Percentiles rank a stretch among this genome's conserved stretches.
phyloP scores from a whole-genome alignment of 257 asterid genomes.

The Nicotiana noctiflora region DNA sequence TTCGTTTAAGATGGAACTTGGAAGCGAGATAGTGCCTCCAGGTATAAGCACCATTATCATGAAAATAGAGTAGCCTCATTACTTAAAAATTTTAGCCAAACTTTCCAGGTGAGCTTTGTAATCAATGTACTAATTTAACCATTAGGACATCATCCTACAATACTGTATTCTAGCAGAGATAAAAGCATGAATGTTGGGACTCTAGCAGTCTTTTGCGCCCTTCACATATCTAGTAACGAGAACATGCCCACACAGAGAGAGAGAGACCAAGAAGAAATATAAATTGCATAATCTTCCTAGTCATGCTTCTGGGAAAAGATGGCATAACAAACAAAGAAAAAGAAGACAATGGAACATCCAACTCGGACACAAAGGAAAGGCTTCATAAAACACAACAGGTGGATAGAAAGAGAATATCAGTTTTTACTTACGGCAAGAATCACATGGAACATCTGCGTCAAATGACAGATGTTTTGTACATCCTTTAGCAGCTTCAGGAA shows the following conservation, averaged over 20 bases:
- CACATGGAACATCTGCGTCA: slow-evolving; percentile 86
- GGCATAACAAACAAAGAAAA: neutral
- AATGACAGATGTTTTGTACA: slow-evolving; percentile 74
- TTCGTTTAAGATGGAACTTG: neutral
- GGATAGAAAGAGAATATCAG: slow-evolving; percentile 8
- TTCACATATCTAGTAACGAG: neutral
- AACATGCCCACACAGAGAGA: neutral
- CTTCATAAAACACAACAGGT: neutral
- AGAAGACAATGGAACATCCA: neutral
- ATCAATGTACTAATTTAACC: neutral
- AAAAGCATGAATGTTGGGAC: neutral
- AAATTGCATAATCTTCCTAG: neutral
- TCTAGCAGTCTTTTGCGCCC: neutral
- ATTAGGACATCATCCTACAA: neutral
- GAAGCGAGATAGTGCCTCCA: slow-evolving; percentile 1
- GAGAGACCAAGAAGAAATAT: neutral
- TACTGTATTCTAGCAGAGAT: neutral
- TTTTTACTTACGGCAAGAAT: slow-evolving; percentile 67
- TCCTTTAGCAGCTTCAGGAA: slow-evolving; percentile 85
- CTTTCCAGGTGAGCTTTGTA: neutral
- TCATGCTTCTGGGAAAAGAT: neutral
- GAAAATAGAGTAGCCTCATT: neutral
- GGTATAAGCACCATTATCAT: neutral
- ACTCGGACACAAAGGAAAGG: neutral
- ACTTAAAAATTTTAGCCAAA: neutral